Evolutionary conservation across 139 green algal species (phyloP).

Genomic region (Pseudopediastrum boryanum): DNA sequence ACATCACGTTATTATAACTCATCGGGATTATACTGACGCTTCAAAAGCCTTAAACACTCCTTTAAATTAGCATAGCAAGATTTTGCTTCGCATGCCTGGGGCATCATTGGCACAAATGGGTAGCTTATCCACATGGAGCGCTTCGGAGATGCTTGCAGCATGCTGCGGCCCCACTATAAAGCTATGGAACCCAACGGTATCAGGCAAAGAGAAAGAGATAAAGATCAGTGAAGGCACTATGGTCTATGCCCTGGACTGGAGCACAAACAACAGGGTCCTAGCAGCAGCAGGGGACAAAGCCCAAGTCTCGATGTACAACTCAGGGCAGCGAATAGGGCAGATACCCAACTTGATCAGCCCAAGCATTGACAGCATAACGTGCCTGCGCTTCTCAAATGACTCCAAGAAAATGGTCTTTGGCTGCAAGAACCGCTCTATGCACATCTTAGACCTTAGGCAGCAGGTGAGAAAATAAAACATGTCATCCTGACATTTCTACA

Average conservation of each 20-base stretch:
- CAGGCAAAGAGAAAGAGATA: neutral
- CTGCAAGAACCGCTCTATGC: neutral
- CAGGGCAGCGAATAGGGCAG: neutral
- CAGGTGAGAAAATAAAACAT: neutral
- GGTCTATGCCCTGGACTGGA: constrained; percentile 20
- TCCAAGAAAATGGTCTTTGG: neutral
- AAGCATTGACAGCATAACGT: neutral
- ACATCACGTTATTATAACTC: too few species aligned
- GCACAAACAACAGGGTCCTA: constrained; percentile 36
- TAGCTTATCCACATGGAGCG: too few species aligned
- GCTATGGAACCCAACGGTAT: constrained; percentile 2
- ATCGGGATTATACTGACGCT: too few species aligned
- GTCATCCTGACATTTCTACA: neutral
- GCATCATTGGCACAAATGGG: too few species aligned
- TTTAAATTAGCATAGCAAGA: too few species aligned
- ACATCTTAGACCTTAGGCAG: neutral
- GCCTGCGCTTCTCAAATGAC: neutral
- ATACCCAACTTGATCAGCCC: neutral
- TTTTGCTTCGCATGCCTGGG: too few species aligned
- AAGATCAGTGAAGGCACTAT: constrained; percentile 24
- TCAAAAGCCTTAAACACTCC: too few species aligned
- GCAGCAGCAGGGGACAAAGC: constrained; percentile 30
- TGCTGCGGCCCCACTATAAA: constrained; percentile 28
- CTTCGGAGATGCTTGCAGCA: constrained; percentile 26
- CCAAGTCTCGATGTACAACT: constrained; percentile 22